These are phyloP conservation scores for Candida endomychidarum DNA, from an alignment of 805 yeast genomes.

Conservation along the genomic window DNA sequence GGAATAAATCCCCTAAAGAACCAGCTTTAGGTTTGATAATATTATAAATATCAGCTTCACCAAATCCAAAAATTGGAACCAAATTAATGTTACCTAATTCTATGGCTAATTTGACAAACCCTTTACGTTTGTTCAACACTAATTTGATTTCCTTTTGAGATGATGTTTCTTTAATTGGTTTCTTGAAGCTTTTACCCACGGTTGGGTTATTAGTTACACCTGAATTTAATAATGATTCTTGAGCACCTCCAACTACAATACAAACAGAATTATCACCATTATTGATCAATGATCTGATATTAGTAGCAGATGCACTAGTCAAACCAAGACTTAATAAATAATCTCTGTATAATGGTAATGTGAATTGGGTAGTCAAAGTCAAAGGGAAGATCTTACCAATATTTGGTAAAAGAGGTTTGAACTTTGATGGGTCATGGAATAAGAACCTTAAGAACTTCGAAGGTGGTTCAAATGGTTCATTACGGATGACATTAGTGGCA, in stretches of 20 bases:
- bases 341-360: conserved; percentile 82
- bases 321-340: conserved; percentile 79
- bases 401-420: conserved; percentile 74
- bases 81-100: conserved; percentile 72
- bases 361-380: conserved; percentile 81
- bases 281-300: conserved; percentile 62
- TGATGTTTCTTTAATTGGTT: conserved; percentile 4
- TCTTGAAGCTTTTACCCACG: conserved; percentile 32
- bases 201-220: conserved; percentile 34
- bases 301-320: conserved; percentile 76
- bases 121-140: conserved; percentile 75
- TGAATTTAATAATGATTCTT: conserved; percentile 68
- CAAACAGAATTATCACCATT: conserved; percentile 73
- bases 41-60: conserved; percentile 68
- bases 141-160: conserved; percentile 54
- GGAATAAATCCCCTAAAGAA: conserved; percentile 53
- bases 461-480: conserved; percentile 43
- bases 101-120: conserved; percentile 85
- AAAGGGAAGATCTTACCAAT: conserved; percentile 70
- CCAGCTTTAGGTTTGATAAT: conserved; percentile 42
- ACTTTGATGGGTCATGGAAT: conserved; percentile 67
- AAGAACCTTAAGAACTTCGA: conserved; percentile 31
- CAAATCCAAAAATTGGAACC: conserved; percentile 90
- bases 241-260: conserved; percentile 95
- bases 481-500: conserved; percentile 54